Percentiles rank a stretch among this genome's conserved stretches.
Conservation (phyloP, 805 yeast species). For the Candida incommunis region DNA sequence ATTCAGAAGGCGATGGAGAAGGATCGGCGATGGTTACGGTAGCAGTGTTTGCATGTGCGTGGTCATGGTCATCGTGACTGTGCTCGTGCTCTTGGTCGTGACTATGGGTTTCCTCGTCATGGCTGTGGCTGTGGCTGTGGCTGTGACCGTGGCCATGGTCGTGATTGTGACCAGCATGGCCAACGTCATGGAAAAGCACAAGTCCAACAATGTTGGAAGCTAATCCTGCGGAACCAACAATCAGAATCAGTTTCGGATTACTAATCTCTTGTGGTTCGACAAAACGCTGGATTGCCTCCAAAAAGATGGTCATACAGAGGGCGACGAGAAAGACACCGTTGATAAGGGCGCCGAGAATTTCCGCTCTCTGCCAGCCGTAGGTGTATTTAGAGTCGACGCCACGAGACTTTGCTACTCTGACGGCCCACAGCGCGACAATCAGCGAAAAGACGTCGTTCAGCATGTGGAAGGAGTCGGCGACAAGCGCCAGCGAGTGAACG, state of each 20-base stretch:
- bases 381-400: conserved; percentile 83
- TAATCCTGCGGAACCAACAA: conserved; percentile 76
- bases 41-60: conserved; percentile 4
- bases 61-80: conserved; percentile 5
- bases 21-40: too few relatives aligned
- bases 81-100: conserved; percentile 12
- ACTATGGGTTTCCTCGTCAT: conserved; percentile 7
- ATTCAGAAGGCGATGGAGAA: background rate
- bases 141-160: conserved; percentile 25
- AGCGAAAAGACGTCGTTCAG: conserved; percentile 84
- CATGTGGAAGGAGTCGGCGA: conserved; percentile 98
- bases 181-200: conserved; percentile 78
- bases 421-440: conserved; percentile 92
- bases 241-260: conserved; percentile 69
- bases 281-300: conserved; percentile 87
- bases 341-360: conserved; percentile 84
- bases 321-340: conserved; percentile 91
- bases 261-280: conserved; percentile 64
- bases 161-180: conserved; percentile 43
- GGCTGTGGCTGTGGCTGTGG: conserved; percentile 17
- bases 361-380: conserved; percentile 97
- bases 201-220: conserved; percentile 73
- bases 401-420: conserved; percentile 66
- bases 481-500: conserved; percentile 84
- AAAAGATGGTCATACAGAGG: conserved; percentile 76